phyloP scores from a whole-genome alignment of 2,329 filamentous ascomycete genomes.

The Pleomassaria siparia region DNA sequence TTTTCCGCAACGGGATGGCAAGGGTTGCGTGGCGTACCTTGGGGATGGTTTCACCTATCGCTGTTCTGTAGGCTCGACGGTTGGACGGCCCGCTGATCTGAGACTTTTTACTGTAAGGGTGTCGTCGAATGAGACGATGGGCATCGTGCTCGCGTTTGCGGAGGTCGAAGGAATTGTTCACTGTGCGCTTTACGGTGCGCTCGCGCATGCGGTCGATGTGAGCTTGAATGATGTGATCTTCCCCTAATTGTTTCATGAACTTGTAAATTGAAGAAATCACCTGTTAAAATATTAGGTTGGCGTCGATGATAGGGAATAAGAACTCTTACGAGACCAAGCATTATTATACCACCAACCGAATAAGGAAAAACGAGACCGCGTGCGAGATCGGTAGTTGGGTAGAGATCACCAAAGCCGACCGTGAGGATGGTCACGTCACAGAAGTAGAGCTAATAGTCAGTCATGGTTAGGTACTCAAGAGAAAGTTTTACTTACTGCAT shows the following conservation, averaged over 20 bases:
- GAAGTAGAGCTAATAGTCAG: conserved; percentile 42
- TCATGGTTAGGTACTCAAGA: neutral
- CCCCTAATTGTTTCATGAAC: conserved; percentile 61
- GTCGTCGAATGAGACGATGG: conserved; percentile 23
- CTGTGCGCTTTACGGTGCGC: conserved; percentile 56
- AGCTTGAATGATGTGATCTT: conserved; percentile 63
- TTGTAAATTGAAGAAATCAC: conserved; percentile 72
- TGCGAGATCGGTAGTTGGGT: conserved; percentile 57
- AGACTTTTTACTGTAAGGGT: conserved; percentile 8
- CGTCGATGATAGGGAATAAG: neutral
- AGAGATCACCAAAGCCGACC: conserved; percentile 55
- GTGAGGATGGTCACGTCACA: conserved; percentile 47
- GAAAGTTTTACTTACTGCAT: conserved; percentile 49
- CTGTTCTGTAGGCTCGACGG: conserved; percentile 20
- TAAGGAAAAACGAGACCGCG: conserved; percentile 79
- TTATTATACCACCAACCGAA: conserved; percentile 79
- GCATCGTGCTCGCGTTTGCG: conserved; percentile 32
- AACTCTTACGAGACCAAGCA: conserved; percentile 69
- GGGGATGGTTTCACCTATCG: conserved; percentile 18
- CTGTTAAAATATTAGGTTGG: neutral
- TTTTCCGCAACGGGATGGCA: conserved; percentile 14
- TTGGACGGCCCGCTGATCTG: conserved; percentile 31
- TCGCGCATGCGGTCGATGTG: conserved; percentile 59
- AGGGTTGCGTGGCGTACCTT: conserved; percentile 1
- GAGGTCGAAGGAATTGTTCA: conserved; percentile 56